phyloP scores from a whole-genome alignment of 768 basidiomycete genomes.

The Xanthoconium purpureum region DNA sequence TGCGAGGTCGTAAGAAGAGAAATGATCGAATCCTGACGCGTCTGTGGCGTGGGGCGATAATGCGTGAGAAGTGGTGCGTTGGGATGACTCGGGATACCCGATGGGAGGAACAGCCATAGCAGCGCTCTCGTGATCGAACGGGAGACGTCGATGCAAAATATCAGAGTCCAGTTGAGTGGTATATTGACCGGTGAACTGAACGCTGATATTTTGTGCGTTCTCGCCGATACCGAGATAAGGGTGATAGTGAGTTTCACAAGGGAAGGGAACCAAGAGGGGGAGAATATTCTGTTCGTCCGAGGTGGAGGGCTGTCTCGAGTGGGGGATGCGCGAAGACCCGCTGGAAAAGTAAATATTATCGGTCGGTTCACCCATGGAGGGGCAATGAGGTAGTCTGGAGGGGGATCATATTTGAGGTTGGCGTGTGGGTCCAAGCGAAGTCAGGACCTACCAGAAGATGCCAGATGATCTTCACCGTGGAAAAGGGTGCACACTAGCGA shows the following conservation, averaged over 20 bases:
- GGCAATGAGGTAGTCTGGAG: slow-evolving; percentile 4
- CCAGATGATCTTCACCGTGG: slow-evolving; percentile 27
- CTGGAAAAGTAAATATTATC: slow-evolving; percentile 14
- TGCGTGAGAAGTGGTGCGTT: slow-evolving; percentile 28
- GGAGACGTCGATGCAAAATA: slow-evolving; percentile 20
- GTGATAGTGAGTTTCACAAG: slow-evolving; percentile 11
- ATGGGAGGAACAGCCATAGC: slow-evolving; percentile 2
- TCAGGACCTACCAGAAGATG: slow-evolving; percentile 20
- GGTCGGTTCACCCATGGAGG: slow-evolving; percentile 22
- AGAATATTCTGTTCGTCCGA: slow-evolving; percentile 14
- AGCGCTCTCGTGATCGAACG: slow-evolving; percentile 4
- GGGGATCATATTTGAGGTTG: slow-evolving; percentile 23
- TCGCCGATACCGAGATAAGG: slow-evolving; percentile 15
- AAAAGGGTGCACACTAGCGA: slow-evolving; percentile 22
- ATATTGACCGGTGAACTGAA: slow-evolving; percentile 29
- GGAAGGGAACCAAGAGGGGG: slow-evolving; percentile 14
- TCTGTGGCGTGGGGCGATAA: slow-evolving; percentile 15
- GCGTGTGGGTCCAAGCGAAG: slow-evolving; percentile 6
- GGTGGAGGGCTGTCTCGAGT: slow-evolving; percentile 12
- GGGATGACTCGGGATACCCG: slow-evolving; percentile 31
- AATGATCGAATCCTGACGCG: slow-evolving; percentile 9
- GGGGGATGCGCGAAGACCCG: slow-evolving; percentile 9
- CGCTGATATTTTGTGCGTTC: slow-evolving; percentile 27
- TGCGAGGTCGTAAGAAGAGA: slow-evolving; percentile 11
- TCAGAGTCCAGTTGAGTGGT: slow-evolving; percentile 25